phyloP scores from a whole-genome alignment of 2,329 filamentous ascomycete species.

The Verticillium isaacii region DNA sequence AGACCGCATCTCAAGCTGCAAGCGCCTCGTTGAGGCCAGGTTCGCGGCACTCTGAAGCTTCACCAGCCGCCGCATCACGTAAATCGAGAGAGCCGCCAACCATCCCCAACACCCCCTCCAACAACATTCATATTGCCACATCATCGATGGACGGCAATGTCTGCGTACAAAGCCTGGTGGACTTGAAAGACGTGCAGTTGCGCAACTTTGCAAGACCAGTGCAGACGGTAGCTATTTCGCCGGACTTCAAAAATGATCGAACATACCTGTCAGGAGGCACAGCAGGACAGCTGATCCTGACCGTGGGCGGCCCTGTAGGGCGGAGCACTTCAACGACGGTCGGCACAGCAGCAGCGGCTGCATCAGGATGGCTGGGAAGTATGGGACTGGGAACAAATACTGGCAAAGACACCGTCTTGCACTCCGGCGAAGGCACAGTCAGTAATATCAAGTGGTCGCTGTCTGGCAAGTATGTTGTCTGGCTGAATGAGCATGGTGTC shows the following conservation, averaged over 20 bases:
- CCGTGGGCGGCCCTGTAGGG: conserved; percentile 73
- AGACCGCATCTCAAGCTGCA: conserved; percentile 29
- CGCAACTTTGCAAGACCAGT: conserved; percentile 92
- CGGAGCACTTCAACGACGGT: conserved; percentile 85
- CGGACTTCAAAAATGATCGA: conserved; percentile 85
- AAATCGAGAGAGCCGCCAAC: conserved; percentile 45
- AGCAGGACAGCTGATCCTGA: conserved; percentile 83
- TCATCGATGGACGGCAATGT: conserved; percentile 96
- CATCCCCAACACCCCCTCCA: conserved; percentile 73
- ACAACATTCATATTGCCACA: conserved; percentile 88
- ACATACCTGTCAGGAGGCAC: conserved; percentile 88
- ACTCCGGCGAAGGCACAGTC: conserved; percentile 88
- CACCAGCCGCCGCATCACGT: conserved; percentile 47
- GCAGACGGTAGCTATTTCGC: conserved; percentile 88
- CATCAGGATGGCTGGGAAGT: conserved; percentile 85
- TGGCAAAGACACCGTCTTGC: conserved; percentile 80
- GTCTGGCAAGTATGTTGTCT: conserved; percentile 86
- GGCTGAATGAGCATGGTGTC: conserved; percentile 95
- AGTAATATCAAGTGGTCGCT: conserved; percentile 92
- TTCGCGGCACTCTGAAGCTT: conserved; percentile 28
- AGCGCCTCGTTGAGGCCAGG: conserved; percentile 20
- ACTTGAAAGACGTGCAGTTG: conserved; percentile 83
- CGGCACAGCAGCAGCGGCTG: conserved; percentile 73
- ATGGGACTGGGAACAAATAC: conserved; percentile 75
- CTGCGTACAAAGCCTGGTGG: conserved; percentile 81